A percentile compares a stretch with the other conserved stretches of the same genome.
These are phyloP conservation scores for Irpex sp. DNA, from an alignment of 1,284 basidiomycete genomes.

Conservation along the genomic window DNA sequence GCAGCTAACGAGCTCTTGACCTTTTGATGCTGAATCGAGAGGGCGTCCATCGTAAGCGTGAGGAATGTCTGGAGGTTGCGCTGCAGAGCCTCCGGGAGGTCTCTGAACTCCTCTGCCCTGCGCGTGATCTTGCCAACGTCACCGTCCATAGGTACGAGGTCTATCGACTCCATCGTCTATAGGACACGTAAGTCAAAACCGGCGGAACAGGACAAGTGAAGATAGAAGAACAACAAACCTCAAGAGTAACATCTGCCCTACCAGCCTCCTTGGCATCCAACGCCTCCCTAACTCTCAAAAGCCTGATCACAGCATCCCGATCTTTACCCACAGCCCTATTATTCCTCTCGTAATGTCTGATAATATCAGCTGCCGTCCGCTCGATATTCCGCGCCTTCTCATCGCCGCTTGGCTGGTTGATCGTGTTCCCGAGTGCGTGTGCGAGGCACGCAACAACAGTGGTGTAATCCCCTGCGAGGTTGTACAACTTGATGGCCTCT, in stretches of 20 bases:
- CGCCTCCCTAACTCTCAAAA: slow-evolving; percentile 83
- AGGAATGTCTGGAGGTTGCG: slow-evolving; percentile 89
- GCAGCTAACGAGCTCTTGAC: slow-evolving; percentile 72
- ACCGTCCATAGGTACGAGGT: slow-evolving; percentile 84
- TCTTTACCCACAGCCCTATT: slow-evolving; percentile 76
- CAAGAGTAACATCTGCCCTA: slow-evolving; percentile 75
- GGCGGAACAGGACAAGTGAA: background rate
- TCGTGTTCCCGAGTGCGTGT: slow-evolving; percentile 83
- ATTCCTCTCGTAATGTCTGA: slow-evolving; percentile 84
- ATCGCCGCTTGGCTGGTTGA: slow-evolving; percentile 63
- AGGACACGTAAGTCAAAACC: background rate
- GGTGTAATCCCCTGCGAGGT: slow-evolving; percentile 89
- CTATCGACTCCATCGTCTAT: slow-evolving; percentile 86
- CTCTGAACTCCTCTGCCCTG: slow-evolving; percentile 88
- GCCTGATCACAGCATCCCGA: slow-evolving; percentile 70
- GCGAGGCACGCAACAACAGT: slow-evolving; percentile 90
- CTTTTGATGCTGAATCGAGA: slow-evolving; percentile 77
- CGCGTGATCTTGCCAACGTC: slow-evolving; percentile 86
- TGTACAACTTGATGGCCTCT: slow-evolving; percentile 95
- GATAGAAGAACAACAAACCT: slow-evolving; percentile 46
- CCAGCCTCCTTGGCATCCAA: slow-evolving; percentile 75
- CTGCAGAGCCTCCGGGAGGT: slow-evolving; percentile 83
- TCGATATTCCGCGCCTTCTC: slow-evolving; percentile 73
- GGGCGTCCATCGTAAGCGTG: slow-evolving; percentile 91
- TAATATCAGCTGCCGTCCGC: slow-evolving; percentile 77